Conservation (phyloP, 441 rosid species). For the Theobroma grandiflorum region DNA sequence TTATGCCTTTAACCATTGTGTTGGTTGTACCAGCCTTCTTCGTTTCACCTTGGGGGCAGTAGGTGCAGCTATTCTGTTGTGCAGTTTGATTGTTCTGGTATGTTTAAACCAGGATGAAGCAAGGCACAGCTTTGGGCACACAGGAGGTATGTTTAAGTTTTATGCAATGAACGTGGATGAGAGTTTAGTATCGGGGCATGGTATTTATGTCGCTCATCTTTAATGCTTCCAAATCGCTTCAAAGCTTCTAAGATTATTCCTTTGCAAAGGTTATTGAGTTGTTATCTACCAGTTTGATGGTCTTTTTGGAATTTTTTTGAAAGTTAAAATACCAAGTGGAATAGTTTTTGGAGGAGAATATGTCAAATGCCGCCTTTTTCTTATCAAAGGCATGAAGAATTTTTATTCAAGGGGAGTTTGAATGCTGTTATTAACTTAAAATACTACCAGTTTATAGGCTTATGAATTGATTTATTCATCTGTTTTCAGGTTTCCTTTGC, state of each 20-base stretch:
- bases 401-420: background rate
- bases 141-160: constrained; percentile 59
- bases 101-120: constrained; percentile 72
- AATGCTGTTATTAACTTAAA: background rate
- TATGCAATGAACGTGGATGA: constrained; percentile 15
- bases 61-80: constrained; percentile 66
- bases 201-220: background rate
- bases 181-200: background rate
- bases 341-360: background rate
- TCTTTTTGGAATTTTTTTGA: background rate
- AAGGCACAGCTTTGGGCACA: constrained; percentile 75
- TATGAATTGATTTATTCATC: constrained; percentile 1
- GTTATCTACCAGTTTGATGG: background rate
- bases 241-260: background rate
- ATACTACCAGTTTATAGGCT: background rate
- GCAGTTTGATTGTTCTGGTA: constrained; percentile 69
- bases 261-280: background rate
- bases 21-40: constrained; percentile 52
- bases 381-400: background rate
- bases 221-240: background rate
- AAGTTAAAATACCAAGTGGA: background rate
- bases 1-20: constrained; percentile 23
- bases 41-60: constrained; percentile 54
- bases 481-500: constrained; percentile 68
- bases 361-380: background rate